Evolutionary conservation across 2,329 filamentous ascomycete species (phyloP), one percentile per base, ranked within the genome.

Genomic region (Fusarium globosum): DNA sequence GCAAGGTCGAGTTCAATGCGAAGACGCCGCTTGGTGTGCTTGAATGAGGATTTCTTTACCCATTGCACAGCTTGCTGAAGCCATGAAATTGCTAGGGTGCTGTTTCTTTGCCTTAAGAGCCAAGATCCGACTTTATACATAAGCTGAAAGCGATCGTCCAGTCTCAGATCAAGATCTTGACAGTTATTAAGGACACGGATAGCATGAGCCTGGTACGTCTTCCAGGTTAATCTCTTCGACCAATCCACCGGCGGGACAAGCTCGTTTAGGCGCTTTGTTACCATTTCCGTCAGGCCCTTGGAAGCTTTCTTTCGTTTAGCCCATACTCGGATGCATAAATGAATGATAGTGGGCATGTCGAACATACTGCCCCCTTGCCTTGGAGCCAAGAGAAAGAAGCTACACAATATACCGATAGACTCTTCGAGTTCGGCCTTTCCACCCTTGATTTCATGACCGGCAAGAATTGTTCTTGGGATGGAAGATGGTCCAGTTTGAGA

Each of bases 361-460:
- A 26, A 52, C 6, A 9, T 15, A 5, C 4, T 14, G 0, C 49
- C 33, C 0, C 33, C 33, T 10, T 23, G 21, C 4, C 8, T 36
- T 4, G 49, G 33, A 21, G 6, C 3, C 12, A 52, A 10, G 11
- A 52, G 18, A 13, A 38, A 52, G 4, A 21, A 52, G 14, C 18
- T 52, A 3, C 49, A 52, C n/a, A 52, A 21, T 10, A 4, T 16
- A 14, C 49, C 35, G 0, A 53, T 39, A 7, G 35, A 26, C 11
- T 52, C n/a, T 15, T 52, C 49, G 6, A 52, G 21, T 2, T 18
- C 4, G n/a, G 0, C 7, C 2, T 20, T 21, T 7, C n/a, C 33
- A 10, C 1, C 33, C 1, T 20, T 52, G 9, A 4, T 14, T 11
- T 5, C 12, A 3, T 18, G 3, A 2, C 8, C 12, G 7, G 49